Evolutionary conservation across 2,329 filamentous ascomycete genomes (phyloP), one percentile per base, ranked within the genome.

Genomic region (Corinectria fuckeliana): DNA sequence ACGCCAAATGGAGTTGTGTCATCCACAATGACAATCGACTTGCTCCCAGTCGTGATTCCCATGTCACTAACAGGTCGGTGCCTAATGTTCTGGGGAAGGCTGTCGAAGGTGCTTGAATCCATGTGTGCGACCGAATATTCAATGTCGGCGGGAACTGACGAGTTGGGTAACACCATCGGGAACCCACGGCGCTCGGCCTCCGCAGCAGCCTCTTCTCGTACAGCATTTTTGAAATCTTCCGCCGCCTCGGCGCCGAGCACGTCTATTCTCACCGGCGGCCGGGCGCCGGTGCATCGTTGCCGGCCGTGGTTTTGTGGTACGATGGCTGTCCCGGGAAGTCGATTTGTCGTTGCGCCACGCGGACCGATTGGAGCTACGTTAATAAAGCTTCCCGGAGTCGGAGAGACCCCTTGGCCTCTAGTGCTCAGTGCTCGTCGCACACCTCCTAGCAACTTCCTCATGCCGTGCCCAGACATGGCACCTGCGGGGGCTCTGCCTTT

Each of bases 21-120:
- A 58, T 96, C 91, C 32, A 96, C 87, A 70, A 97, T 96, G 55
- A 97, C 84, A 65, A 97, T 96, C 0, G 92, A 96, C 71, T 93
- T 90, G 80, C 92, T 96, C n/a, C 92, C 91, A 10, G 83, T 82
- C 0, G 92, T 95, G 42, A 94, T 85, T 5, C 76, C 84, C 66
- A 80, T 79, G 60, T 87, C 84, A 62, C 84, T 86, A 11, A 73
- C 67, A 1, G 82, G 81, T 42, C 82, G 76, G 53, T 64, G 71
- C 58, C 59, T 76, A 8, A 75, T 65, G 5, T 72, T 61, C 6
- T 71, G 70, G 5, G 69, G 64, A 4, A 75, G 67, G 20, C 73
- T 70, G n/a, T 77, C 75, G n/a, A 79, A 70, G 3, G 61, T 69
- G 21, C 56, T 71, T 8, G 76, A 77, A 21, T 81, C 78, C 65